Base-by-base conservation (phyloP, 2,329 filamentous ascomycete species). In the Aspergillus candidus region DNA sequence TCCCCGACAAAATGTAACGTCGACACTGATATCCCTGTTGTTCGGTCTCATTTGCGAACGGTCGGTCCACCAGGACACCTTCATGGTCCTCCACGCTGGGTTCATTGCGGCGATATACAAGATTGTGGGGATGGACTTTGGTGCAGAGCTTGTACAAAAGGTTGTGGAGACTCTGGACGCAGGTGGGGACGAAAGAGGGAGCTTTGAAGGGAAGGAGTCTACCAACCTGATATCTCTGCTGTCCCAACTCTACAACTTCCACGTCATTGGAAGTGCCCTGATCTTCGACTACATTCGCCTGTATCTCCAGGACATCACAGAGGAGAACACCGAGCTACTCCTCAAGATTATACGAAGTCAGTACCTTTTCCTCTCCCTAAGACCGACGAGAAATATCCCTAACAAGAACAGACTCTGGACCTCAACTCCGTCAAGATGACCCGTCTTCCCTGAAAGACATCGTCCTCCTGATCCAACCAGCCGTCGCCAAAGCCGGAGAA, bases 61-160 rank as follows among this genome's bases (percentile, higher is more conserved):
- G 6, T 86, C 89, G 17, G 81, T 75, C 35, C 73, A 96, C 2
- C 82, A 86, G 4, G 91, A 96, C 55, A 93, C 90, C 0, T 94
- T 96, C 55, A 80, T 96, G 43, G 88, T 96, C 40, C 78, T 97
- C 10, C 85, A 89, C 44, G 89, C 90, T 32, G 91, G 89, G 4
- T 97, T 97, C 60, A 81, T 91, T 31, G 82, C 91, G 4, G 88
- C 89, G 0, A 68, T 94, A 1, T 95, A 95, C 70, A 94, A 88
- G 60, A 76, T 93, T 6, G 77, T 93, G 35, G 93, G 93, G 5
- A 84, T 83, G 11, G 91, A 94, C 57, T 90, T 97, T 66, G 91
- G 88, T 3, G 91, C 90, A 1, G 84, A 94, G 57, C 74, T 96
- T 17, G 72, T 96, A 7, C 87, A 94, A 52, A 79, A 81, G 31